These are phyloP conservation scores for Xylaria sp. DNA, from an alignment of 2,329 filamentous ascomycete genomes.

Conservation along the genomic window DNA sequence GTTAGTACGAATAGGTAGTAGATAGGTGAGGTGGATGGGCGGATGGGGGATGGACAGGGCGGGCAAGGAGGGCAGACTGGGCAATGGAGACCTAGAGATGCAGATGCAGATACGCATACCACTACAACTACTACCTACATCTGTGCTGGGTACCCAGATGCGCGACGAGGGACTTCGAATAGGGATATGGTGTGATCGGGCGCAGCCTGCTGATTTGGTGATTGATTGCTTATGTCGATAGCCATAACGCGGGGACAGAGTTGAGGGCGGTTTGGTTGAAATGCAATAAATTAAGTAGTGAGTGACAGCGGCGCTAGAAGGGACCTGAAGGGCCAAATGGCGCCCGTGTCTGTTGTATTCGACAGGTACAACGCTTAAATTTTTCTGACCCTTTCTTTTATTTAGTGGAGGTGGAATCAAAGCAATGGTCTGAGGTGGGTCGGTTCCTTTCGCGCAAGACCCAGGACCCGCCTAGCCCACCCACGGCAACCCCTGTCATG, in stretches of 20 bases:
- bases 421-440: slow-evolving; percentile 17
- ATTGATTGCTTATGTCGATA: background rate
- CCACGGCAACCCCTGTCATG: slow-evolving; percentile 13
- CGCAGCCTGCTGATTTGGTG: background rate
- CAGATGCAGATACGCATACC: too few species aligned
- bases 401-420: background rate
- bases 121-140: too few species aligned
- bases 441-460: slow-evolving; percentile 27
- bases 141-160: too few species aligned
- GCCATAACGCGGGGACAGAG: background rate
- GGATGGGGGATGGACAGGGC: too few species aligned
- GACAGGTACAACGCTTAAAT: background rate
- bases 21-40: too few species aligned
- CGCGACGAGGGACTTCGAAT: too few species aligned
- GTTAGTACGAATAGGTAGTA: too few species aligned
- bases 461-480: slow-evolving; percentile 27
- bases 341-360: background rate
- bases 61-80: too few species aligned
- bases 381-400: slow-evolving; percentile 5
- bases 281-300: background rate
- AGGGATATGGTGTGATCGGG: background rate
- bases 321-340: too few species aligned
- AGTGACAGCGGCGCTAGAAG: background rate
- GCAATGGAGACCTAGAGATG: too few species aligned
- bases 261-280: background rate